Base-by-base conservation (phyloP, 495 filamentous ascomycete genomes). In the Aspergillus haitiensis region DNA sequence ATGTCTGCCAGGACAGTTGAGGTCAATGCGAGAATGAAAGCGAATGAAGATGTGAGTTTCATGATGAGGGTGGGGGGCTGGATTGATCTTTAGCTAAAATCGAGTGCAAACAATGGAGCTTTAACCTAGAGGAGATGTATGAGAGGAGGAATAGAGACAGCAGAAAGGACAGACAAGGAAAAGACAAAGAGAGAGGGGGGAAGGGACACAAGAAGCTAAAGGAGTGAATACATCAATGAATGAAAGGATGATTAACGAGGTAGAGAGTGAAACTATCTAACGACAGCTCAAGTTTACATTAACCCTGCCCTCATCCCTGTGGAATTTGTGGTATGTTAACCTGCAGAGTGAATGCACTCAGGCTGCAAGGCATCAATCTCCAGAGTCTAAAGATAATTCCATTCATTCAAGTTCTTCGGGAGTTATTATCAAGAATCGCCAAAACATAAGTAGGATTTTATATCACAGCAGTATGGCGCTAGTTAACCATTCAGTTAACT, bases 1-100 rank as follows among this genome's bases (percentile, higher is more conserved):
- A 86, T 74, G 67, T 86, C 83, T 48, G 85, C 86, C 48, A 82
- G 64, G 7, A 71, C 78, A 54, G 73, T 64, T 15, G 79, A 73
- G 44, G 74, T 63, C 12, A 83, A 63, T 32, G 75, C 60, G 16
- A 77, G 58, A 36, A 86, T 64, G 15, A 80, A 64, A 55, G 72
- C 56, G 55, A 79, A 64, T 53, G 72, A 61, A 58, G 62, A 63
- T 37, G 68, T 42, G 52, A 77, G 45, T 55, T 63, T 59, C 77
- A 80, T 80, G 16, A 48, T 76, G 72, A 47, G 31, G 21, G 21
- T 27, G 21, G 3, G 21, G 21, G 1, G 42, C 11, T 15, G 12
- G 8, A 8, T 6, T 58, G 42, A 50, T 40, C 6, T 42, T 58
- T 13, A 7, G 44, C 12, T 18, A 13, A n/a, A 34, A n/a, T 8